A percentile compares a stretch with the other conserved stretches of the same genome.
Conservation (phyloP, 305 asterid species). For the Withania somnifera region DNA sequence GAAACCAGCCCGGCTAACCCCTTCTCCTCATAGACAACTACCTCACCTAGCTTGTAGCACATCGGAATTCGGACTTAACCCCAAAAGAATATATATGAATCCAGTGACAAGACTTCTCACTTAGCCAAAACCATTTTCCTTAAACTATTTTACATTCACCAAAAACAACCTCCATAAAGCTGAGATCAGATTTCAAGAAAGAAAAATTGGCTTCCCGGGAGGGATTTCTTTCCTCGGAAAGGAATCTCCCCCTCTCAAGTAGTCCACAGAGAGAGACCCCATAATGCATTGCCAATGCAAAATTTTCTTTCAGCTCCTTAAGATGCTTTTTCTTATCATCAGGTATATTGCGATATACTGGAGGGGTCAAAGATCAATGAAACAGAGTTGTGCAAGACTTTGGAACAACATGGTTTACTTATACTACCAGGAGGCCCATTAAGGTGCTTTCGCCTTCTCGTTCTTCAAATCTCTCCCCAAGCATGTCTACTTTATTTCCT, state of each 20-base stretch:
- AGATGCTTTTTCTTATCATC: not conserved
- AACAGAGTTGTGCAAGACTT: conserved; percentile 35
- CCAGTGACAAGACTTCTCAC: not conserved
- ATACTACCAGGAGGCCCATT: conserved; percentile 51
- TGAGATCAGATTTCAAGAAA: not conserved
- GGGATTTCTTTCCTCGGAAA: not conserved
- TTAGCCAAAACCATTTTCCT: not conserved
- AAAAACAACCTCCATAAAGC: not conserved
- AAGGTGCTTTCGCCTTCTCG: conserved; percentile 29
- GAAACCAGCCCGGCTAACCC: not conserved
- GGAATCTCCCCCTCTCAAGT: not conserved
- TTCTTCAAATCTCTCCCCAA: not conserved
- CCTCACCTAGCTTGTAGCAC: not conserved
- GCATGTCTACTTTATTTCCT: not conserved
- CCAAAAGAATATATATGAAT: not conserved
- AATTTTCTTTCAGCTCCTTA: not conserved
- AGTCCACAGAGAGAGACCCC: not conserved
- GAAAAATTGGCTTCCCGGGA: not conserved
- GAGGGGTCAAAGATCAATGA: conserved; percentile 34
- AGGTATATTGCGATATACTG: conserved; percentile 63
- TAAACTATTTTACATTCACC: not conserved
- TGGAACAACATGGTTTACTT: conserved; percentile 58
- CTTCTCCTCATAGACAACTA: not conserved
- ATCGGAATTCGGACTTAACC: not conserved
- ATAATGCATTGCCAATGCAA: not conserved